Evolutionary conservation across 2,329 filamentous ascomycete species (phyloP).

Genomic region (Aspergillus sp.): DNA sequence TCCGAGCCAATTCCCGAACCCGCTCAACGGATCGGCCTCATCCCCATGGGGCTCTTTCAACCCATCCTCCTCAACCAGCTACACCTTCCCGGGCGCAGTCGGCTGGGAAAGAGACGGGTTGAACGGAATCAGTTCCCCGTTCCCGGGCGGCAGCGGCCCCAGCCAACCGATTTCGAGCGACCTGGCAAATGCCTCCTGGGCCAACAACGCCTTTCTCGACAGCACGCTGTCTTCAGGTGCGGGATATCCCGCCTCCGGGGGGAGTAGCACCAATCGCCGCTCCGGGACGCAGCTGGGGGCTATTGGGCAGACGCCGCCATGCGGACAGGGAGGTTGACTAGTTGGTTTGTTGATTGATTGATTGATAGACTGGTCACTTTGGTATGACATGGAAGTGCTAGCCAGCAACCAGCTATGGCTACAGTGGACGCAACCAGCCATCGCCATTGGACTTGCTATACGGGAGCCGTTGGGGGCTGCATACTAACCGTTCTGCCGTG

Average conservation of each 20-base stretch:
- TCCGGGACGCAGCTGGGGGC: conserved; percentile 26
- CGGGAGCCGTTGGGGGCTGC: too few species aligned
- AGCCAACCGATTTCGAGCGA: conserved; percentile 19
- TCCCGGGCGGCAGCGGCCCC: conserved; percentile 14
- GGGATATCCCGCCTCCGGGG: conserved; percentile 14
- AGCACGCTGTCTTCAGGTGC: conserved; percentile 19
- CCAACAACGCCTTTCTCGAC: conserved; percentile 28
- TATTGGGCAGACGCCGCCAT: conserved; percentile 40
- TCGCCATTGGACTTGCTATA: too few species aligned
- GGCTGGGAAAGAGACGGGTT: conserved; percentile 17
- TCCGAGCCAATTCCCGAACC: conserved; percentile 15
- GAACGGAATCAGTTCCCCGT: conserved; percentile 9
- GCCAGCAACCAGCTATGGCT: too few species aligned
- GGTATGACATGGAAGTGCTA: too few species aligned
- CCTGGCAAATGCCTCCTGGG: conserved; percentile 23
- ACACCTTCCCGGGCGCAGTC: conserved; percentile 9
- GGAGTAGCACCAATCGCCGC: conserved; percentile 17
- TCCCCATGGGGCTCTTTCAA: conserved; percentile 16
- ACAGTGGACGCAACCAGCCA: too few species aligned
- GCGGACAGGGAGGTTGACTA: conserved; percentile 39
- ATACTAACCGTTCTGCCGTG: too few species aligned
- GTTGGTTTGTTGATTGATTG: background rate
- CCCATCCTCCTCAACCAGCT: conserved; percentile 8
- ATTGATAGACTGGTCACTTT: background rate
- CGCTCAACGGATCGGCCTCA: conserved; percentile 12